phyloP scores from a whole-genome alignment of 2,329 filamentous ascomycete species.

The Colletotrichum incanum region DNA sequence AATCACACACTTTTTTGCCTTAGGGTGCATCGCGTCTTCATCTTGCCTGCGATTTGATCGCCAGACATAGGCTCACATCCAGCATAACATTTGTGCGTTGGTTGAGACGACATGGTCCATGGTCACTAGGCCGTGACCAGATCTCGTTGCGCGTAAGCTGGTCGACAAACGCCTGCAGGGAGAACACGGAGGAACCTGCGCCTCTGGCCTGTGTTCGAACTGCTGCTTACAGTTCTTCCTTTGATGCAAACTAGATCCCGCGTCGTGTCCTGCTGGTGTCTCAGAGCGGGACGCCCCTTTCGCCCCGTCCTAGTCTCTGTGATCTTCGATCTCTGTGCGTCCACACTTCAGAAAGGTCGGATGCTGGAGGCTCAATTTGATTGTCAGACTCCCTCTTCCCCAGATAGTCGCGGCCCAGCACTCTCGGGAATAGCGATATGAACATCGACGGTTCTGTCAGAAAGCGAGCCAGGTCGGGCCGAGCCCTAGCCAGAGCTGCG shows the following conservation, averaged over 20 bases:
- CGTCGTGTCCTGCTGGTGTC: constrained; percentile 20
- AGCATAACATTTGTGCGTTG: not conserved
- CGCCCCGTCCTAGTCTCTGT: constrained; percentile 7
- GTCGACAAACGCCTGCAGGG: not conserved
- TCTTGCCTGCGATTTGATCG: no score
- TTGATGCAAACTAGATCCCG: constrained; percentile 7
- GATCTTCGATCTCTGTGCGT: constrained; percentile 24
- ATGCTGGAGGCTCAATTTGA: not conserved
- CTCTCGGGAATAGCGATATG: not conserved
- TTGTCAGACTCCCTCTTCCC: not conserved
- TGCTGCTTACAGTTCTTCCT: not conserved
- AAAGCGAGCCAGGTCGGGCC: constrained; percentile 26
- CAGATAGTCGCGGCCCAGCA: not conserved
- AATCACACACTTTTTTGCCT: not conserved
- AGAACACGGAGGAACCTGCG: not conserved
- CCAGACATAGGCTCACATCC: not conserved
- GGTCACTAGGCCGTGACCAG: not conserved
- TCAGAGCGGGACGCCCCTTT: constrained; percentile 37
- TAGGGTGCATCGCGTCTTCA: not conserved
- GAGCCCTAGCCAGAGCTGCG: constrained; percentile 13
- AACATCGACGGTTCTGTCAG: constrained; percentile 3
- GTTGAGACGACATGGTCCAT: not conserved
- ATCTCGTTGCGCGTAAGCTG: not conserved
- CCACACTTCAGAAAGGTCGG: not conserved
- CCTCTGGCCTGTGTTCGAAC: not conserved